Conservation (phyloP, 306 rosid genomes). For the Lathyrus sativus region DNA sequence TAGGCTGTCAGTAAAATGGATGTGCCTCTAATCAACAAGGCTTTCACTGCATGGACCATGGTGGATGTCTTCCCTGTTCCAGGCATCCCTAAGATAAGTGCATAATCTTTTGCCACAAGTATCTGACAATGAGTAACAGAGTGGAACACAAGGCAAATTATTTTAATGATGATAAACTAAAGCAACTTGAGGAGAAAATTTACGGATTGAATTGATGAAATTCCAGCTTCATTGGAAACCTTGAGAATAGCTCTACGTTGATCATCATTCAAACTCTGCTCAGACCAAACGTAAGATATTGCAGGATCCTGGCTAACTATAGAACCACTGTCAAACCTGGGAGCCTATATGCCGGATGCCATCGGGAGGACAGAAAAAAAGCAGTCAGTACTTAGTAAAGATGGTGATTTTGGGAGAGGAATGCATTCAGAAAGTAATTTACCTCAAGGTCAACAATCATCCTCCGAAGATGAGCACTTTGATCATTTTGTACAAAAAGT, state of each 20-base stretch:
- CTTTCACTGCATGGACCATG: slow-evolving; percentile 97
- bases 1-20: slow-evolving; percentile 92
- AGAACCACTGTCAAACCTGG: slow-evolving; percentile 86
- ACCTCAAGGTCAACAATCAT: slow-evolving; percentile 93
- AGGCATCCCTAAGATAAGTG: slow-evolving; percentile 97
- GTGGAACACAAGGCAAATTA: slow-evolving; percentile 29
- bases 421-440: slow-evolving; percentile 32
- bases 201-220: slow-evolving; percentile 25
- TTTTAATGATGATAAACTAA: slow-evolving; percentile 27
- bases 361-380: slow-evolving; percentile 33
- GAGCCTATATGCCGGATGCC: slow-evolving; percentile 62
- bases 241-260: slow-evolving; percentile 89
- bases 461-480: slow-evolving; percentile 67
- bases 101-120: slow-evolving; percentile 87
- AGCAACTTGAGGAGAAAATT: slow-evolving; percentile 31
- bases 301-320: slow-evolving; percentile 92
- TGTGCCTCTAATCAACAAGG: slow-evolving; percentile 84
- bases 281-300: slow-evolving; percentile 77
- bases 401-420: background rate
- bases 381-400: slow-evolving; percentile 23
- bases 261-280: slow-evolving; percentile 77
- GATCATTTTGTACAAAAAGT: slow-evolving; percentile 68
- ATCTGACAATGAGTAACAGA: slow-evolving; percentile 54
- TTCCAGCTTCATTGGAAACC: slow-evolving; percentile 51
- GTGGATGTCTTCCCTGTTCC: slow-evolving; percentile 99